phyloP scores from a whole-genome alignment of 106 monocot genomes.

The Acorus gramineus region DNA sequence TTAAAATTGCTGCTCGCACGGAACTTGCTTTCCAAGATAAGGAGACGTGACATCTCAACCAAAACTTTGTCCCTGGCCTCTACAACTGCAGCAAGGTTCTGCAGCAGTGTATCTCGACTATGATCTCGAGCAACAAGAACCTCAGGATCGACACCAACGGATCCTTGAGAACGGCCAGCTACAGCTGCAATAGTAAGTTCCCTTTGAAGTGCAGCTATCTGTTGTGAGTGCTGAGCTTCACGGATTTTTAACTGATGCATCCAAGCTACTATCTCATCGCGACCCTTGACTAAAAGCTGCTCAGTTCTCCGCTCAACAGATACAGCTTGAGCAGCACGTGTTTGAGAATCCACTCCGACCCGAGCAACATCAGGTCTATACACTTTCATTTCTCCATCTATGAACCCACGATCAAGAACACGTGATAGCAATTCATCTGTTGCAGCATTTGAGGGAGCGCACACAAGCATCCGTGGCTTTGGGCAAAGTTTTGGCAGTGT shows the following conservation, averaged over 20 bases:
- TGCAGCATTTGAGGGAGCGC: conserved; percentile 97
- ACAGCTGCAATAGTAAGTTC: conserved; percentile 65
- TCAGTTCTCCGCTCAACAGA: conserved; percentile 95
- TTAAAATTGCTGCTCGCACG: conserved; percentile 67
- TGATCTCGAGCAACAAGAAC: conserved; percentile 74
- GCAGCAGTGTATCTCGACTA: conserved; percentile 63
- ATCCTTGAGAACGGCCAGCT: conserved; percentile 76
- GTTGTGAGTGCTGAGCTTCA: conserved; percentile 62
- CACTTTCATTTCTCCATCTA: conserved; percentile 97
- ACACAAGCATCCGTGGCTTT: conserved; percentile 96
- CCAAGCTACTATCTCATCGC: conserved; percentile 82
- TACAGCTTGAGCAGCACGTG: conserved; percentile 93
- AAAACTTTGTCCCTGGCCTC: conserved; percentile 89
- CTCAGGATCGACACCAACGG: conserved; percentile 94
- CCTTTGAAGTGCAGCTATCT: conserved; percentile 59
- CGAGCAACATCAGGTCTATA: conserved; percentile 98
- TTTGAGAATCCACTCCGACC: conserved; percentile 92
- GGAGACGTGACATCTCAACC: conserved; percentile 85
- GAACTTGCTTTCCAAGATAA: conserved; percentile 75
- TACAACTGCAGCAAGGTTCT: conserved; percentile 72
- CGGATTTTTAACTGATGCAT: conserved; percentile 62
- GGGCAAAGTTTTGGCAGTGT: conserved; percentile 95
- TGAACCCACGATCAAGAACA: conserved; percentile 88
- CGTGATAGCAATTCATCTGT: conserved; percentile 90
- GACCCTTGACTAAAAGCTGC: conserved; percentile 75